Base-by-base conservation (phyloP, 805 yeast genomes). In the Ogataea polymorpha region DNA sequence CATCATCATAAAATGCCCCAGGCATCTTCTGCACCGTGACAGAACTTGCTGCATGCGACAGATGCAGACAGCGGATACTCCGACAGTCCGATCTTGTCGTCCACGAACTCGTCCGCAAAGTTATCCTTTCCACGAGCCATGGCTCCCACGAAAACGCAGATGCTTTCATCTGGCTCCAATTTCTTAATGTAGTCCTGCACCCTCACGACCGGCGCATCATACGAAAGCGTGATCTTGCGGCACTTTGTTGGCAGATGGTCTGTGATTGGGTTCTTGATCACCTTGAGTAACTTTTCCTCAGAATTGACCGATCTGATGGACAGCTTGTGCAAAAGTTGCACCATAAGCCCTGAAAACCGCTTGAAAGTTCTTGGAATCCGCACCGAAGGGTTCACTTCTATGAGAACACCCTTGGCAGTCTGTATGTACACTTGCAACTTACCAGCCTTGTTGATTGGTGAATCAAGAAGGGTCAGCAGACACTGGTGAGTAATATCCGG, bases 401-500 rank as follows among this genome's bases (percentile, higher is more conserved):
- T 79, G 47, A 93, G 77, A 11, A 93, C 96, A 20, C 96, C 96
- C 53, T 91, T 78, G 14, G 96, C 91, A 10, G 99, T 93, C 55
- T 88, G 96, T 44, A 93, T 89, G 66, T 91, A 93, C 11, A 93
- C 99, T 66, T 93, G 99, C 52, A 93, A 74, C 64, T 80, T 87
- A 7, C 99, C 99, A 6, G 97, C 98, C 66, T 93, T 93, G 70
- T 93, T 93, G 56, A 93, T 85, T 31, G 99, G 99, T n/a, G 96
- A 87, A 64, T 93, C 99, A 55, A 93, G 72, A 50, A 93, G 72
- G 3, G 99, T 91, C 65, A 93, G 73, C 30, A 93, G 77, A 72
- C 99, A 93, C 67, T 91, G 99, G 62, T 93, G 99, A 32, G 99
- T 93, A 57, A 93, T 93, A 64, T 93, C 99, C n/a, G 99, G 99